A percentile compares a stretch with the other conserved stretches of the same genome.
phyloP scores from a whole-genome alignment of 768 basidiomycete species.

The Suillus decipiens region DNA sequence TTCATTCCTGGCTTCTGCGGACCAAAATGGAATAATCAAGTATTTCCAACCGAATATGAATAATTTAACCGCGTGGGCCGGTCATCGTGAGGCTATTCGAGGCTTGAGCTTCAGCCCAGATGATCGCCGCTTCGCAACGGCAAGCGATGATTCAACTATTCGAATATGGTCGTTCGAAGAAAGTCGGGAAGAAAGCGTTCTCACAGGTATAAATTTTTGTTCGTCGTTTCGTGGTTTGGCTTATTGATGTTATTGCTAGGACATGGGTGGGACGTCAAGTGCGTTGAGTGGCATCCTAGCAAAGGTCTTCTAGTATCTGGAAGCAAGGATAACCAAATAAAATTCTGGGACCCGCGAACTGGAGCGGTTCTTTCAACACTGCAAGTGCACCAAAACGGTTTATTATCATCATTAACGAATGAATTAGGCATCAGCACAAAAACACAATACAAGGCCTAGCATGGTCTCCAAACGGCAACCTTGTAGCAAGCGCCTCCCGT shows the following conservation, averaged over 20 bases:
- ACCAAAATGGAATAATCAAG: constrained; percentile 94
- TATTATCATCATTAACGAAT: background rate
- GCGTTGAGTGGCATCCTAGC: constrained; percentile 97
- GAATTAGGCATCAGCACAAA: constrained; percentile 87
- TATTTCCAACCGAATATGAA: constrained; percentile 99
- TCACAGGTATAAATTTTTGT: constrained; percentile 59
- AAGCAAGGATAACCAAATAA: constrained; percentile 97
- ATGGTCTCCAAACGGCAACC: constrained; percentile 94
- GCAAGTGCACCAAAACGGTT: constrained; percentile 44
- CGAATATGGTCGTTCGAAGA: constrained; percentile 96
- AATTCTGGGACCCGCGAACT: constrained; percentile 98
- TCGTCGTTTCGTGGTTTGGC: constrained; percentile 1
- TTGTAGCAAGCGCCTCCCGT: constrained; percentile 91
- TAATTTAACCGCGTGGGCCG: constrained; percentile 92
- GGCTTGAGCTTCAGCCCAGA: constrained; percentile 92
- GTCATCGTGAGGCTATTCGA: constrained; percentile 92
- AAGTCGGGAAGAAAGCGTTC: constrained; percentile 81
- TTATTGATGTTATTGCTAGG: constrained; percentile 49
- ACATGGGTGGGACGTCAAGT: constrained; percentile 99
- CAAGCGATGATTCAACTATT: constrained; percentile 93
- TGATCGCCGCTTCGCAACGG: constrained; percentile 89
- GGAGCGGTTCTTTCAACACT: constrained; percentile 88
- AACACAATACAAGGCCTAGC: constrained; percentile 91
- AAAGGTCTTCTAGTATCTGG: constrained; percentile 95
- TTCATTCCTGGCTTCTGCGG: constrained; percentile 89